Percentiles rank a stretch among this genome's conserved stretches.
Conservation (phyloP, 2,329 filamentous ascomycete species). For the Fusarium sublunatum region DNA sequence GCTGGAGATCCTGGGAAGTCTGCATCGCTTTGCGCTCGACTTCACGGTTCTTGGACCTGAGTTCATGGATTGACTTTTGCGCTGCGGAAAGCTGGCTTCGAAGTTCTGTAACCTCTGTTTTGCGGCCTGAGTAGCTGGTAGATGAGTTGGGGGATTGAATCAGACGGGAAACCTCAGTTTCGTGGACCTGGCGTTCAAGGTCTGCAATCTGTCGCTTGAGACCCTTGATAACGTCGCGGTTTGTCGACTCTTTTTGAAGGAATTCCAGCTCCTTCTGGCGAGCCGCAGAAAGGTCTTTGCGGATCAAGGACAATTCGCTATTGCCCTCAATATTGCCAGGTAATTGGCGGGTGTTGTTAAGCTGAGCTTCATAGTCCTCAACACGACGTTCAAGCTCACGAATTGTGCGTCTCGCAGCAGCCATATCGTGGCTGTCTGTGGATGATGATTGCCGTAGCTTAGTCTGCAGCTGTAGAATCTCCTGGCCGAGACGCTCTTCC, state of each 20-base stretch:
- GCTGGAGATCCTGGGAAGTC: constrained; percentile 61
- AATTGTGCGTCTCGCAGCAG: constrained; percentile 70
- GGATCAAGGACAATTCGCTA: constrained; percentile 69
- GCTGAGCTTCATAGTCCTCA: constrained; percentile 63
- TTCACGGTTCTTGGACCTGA: constrained; percentile 62
- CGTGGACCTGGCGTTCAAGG: constrained; percentile 74
- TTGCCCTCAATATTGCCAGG: constrained; percentile 56
- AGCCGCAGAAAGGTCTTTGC: constrained; percentile 70
- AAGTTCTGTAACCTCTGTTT: constrained; percentile 68
- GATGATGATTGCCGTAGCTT: constrained; percentile 58
- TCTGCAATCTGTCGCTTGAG: constrained; percentile 74
- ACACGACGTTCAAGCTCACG: constrained; percentile 73
- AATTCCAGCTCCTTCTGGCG: constrained; percentile 74
- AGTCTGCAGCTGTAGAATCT: constrained; percentile 64
- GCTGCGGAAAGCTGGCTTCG: constrained; percentile 70
- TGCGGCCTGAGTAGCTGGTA: constrained; percentile 61
- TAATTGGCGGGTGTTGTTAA: constrained; percentile 51
- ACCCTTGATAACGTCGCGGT: constrained; percentile 70
- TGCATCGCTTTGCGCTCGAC: constrained; percentile 60
- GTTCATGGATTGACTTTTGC: constrained; percentile 68
- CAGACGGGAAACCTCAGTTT: constrained; percentile 67
- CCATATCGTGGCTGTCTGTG: constrained; percentile 64
- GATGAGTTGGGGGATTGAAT: constrained; percentile 60
- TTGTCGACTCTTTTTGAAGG: constrained; percentile 71
- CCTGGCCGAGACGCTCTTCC: constrained; percentile 69